These are phyloP conservation scores for Aspergillus luchuensis DNA, from an alignment of 2,329 filamentous ascomycete species.

Conservation along the genomic window DNA sequence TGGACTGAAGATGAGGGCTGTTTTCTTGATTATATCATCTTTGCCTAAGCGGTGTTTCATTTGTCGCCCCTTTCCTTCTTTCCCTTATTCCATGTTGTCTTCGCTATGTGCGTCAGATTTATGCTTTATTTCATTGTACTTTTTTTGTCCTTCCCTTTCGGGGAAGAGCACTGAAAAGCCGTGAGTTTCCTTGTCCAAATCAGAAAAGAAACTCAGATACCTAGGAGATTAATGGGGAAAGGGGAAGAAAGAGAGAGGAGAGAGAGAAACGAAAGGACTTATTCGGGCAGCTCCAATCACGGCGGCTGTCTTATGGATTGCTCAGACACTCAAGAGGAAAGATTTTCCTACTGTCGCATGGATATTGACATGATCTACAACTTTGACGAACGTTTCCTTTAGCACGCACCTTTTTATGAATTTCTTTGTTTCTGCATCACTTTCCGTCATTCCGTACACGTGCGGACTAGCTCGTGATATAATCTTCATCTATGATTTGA, in stretches of 20 bases:
- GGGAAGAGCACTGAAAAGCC: not conserved
- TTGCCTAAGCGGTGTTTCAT: not conserved
- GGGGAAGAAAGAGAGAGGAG: too few relatives aligned
- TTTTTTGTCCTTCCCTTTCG: not conserved
- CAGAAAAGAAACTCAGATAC: not conserved
- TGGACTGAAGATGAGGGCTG: slow-evolving; percentile 66
- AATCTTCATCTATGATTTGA: slow-evolving; percentile 8
- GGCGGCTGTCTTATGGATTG: not conserved
- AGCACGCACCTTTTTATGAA: too few relatives aligned
- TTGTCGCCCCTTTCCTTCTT: not conserved
- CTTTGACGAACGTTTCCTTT: too few relatives aligned
- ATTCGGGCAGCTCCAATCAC: too few relatives aligned
- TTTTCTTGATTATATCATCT: not conserved
- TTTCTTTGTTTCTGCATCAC: slow-evolving; percentile 1
- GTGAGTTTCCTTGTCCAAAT: not conserved
- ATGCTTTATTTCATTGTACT: too few relatives aligned
- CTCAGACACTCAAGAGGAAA: not conserved
- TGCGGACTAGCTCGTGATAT: not conserved
- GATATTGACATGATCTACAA: too few relatives aligned
- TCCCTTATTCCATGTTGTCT: not conserved
- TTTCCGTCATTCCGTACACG: not conserved
- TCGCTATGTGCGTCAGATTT: too few relatives aligned
- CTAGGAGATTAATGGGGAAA: not conserved
- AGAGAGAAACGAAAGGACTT: too few relatives aligned
- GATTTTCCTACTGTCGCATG: too few relatives aligned